phyloP scores from a whole-genome alignment of 2,329 filamentous ascomycete genomes.

The Beauveria bassiana region DNA sequence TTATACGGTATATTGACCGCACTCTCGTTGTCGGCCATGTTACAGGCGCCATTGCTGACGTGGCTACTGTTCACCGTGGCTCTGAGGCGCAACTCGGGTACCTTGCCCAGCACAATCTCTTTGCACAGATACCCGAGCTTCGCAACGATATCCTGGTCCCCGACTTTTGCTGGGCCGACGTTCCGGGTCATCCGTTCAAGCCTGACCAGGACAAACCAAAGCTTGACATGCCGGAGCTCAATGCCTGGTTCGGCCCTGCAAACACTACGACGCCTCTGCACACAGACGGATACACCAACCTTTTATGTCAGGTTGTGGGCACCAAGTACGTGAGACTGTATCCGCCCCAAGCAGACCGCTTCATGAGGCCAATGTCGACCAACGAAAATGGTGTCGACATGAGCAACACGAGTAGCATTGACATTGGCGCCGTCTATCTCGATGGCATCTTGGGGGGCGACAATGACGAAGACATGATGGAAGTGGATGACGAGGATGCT shows the following conservation, averaged over 20 bases:
- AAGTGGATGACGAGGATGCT: slow-evolving; percentile 19
- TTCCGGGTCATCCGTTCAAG: slow-evolving; percentile 41
- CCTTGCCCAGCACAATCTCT: slow-evolving; percentile 84
- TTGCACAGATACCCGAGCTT: slow-evolving; percentile 71
- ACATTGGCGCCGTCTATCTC: slow-evolving; percentile 59
- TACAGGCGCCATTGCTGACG: neutral
- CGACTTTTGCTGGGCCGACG: slow-evolving; percentile 73
- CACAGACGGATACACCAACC: slow-evolving; percentile 89
- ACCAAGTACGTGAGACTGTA: slow-evolving; percentile 90
- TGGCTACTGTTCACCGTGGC: neutral
- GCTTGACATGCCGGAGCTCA: slow-evolving; percentile 58
- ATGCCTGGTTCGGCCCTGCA: slow-evolving; percentile 87
- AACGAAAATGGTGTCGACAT: slow-evolving; percentile 72
- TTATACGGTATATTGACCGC: slow-evolving; percentile 49
- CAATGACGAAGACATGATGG: slow-evolving; percentile 20
- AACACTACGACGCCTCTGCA: slow-evolving; percentile 89
- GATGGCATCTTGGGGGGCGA: slow-evolving; percentile 39
- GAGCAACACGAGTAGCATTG: slow-evolving; percentile 79
- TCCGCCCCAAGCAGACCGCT: slow-evolving; percentile 51
- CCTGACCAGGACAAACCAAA: slow-evolving; percentile 24
- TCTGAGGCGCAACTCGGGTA: slow-evolving; percentile 53
- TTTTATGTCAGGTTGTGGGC: slow-evolving; percentile 83
- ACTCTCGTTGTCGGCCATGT: neutral
- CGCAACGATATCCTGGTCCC: slow-evolving; percentile 70
- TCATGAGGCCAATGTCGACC: slow-evolving; percentile 51